Base-by-base conservation (phyloP, 352 stramenopile species). In the Peronospora destructor region DNA sequence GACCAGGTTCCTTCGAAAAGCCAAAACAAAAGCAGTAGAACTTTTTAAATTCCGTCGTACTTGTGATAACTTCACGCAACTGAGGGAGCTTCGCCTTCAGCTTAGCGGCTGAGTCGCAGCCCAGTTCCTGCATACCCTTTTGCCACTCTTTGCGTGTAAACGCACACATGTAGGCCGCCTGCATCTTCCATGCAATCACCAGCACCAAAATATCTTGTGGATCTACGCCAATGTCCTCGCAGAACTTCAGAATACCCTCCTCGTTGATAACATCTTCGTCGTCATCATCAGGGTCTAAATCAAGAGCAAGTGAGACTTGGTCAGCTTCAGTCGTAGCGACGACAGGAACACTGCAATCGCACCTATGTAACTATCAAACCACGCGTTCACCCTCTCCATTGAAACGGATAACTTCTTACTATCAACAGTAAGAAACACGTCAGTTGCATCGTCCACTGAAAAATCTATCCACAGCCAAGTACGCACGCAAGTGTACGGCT, bases 11-110 rank as follows among this genome's bases (percentile, higher is more conserved):
- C 53, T 94, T 94, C 26, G 84, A 89, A 45, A 92, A 94, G 1
- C 67, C 68, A 51, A 94, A 94, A 60, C 81, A 91, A 51, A 93
- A 94, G 54, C 69, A 72, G 58, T 94, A 94, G 30, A 94, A 91
- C 49, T 74, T 77, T 58, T 89, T 92, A 58, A 91, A 92, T 16
- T 62, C 47, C 17, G 19, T 33, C 32, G 87, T 70, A 45, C 50
- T 76, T 13, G 64, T 57, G 43, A 91, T 84, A 21, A 67, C 53
- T 29, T 76, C 64, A 33, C 68, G 79, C 29, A 93, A 50, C 34
- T 73, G 59, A 7, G 70, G 61, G 23, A 91, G 56, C 56, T 83
- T 72, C 16, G 47, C 57, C 55, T 76, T 82, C 4, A 94, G 63
- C 59, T 81, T 77, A 7, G 61, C 58, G 9, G 51, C 41, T 38